phyloP scores from a whole-genome alignment of 345 rosid genomes.

The Balakata baccata region DNA sequence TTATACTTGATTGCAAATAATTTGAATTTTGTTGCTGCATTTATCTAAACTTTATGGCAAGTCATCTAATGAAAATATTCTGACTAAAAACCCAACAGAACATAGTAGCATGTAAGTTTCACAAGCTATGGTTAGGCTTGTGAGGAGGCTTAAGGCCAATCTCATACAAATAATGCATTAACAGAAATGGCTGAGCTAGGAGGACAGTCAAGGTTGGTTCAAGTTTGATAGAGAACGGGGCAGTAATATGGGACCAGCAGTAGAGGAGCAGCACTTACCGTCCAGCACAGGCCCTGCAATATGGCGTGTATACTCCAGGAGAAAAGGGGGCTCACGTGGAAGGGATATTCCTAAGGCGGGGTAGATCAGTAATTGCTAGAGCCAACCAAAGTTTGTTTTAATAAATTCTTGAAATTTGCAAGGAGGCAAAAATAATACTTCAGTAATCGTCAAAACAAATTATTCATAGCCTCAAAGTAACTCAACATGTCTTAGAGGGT shows the following conservation, averaged over 20 bases:
- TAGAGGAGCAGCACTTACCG: no score
- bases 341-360: no score
- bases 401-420: background rate
- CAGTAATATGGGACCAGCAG: no score
- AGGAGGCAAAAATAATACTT: background rate
- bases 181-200: background rate
- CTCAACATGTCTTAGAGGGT: background rate
- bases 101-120: background rate
- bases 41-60: background rate
- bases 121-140: background rate
- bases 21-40: background rate
- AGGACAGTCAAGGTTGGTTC: background rate
- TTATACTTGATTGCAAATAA: background rate
- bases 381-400: no score
- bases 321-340: no score
- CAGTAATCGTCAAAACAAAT: background rate
- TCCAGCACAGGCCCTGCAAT: no score
- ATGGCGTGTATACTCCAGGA: no score
- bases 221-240: no score
- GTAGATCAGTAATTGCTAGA: no score
- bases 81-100: background rate
- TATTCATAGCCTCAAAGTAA: background rate
- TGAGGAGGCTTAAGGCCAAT: background rate
- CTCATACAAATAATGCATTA: background rate
- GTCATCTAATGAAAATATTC: background rate